Evolutionary conservation across 257 asterid genomes (phyloP), one percentile per base, ranked within the genome.

Genomic region (Avicennia marina): DNA sequence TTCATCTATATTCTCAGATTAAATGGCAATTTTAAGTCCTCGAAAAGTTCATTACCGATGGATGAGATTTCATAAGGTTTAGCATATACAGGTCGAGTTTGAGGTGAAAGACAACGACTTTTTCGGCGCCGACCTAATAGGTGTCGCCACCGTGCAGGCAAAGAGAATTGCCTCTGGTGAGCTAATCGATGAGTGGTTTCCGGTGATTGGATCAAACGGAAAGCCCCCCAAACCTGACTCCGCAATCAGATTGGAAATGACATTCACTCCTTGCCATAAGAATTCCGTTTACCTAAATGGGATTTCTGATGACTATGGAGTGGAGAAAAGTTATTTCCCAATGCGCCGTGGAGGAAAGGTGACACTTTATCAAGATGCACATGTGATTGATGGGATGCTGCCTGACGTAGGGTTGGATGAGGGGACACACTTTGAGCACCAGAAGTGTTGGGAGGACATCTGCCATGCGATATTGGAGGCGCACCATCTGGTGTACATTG

Each of bases 51-150:
- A 50, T 47, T 17, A 8, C 29, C 11, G 13, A 42, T 64, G 50
- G 10, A 15, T 54, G 25, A 39, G 46, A 56, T 38, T 48, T 50
- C 22, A 3, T 38, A 29, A 36, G 13, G 13, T 36, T 36, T 36
- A 36, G 10, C 41, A 36, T 34, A 39, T 22, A 12, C 78, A 80
- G 80, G 86, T 91, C 3, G 83, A 83, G 10, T 91, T 91, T 52
- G 77, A 81, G 69, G 96, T 91, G 16, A 91, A 91, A 68, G 98
- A 91, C 73, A 81, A 88, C 22, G 98, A 91, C 29, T 71, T 81
- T n/a, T 85, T 91, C 15, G 98, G 96, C 6, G 98, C 96, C 0
- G 94, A 91, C 17, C 66, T 78, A 39, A 88, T 91, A 5, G 96
- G 96, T 8, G 56, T 85, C 0, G 90, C 95, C 18, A 50, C 68